These are phyloP conservation scores for Lithospermum erythrorhizon DNA, from an alignment of 257 asterid species.

Conservation along the genomic window DNA sequence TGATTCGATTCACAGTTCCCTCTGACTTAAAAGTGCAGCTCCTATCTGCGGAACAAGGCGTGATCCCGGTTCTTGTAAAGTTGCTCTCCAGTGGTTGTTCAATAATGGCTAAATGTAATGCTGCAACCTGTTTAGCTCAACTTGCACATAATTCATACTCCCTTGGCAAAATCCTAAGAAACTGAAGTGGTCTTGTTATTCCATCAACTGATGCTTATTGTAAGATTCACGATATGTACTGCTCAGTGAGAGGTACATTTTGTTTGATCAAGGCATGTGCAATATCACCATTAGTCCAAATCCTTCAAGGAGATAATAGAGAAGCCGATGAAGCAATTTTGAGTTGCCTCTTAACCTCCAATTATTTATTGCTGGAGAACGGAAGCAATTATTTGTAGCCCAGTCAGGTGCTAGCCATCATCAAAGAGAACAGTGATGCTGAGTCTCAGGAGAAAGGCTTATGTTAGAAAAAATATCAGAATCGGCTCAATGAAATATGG, in stretches of 20 bases:
- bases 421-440: constrained; percentile 38
- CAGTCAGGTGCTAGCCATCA: constrained; percentile 33
- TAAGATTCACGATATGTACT: constrained; percentile 45
- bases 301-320: constrained; percentile 39
- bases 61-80: constrained; percentile 41
- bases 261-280: constrained; percentile 64
- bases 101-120: constrained; percentile 34
- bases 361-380: too few relatives aligned
- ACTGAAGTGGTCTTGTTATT: too few relatives aligned
- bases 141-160: too few relatives aligned
- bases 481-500: constrained; percentile 38
- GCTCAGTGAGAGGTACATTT: constrained; percentile 48
- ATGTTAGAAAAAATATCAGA: constrained; percentile 56
- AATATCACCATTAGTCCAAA: constrained; percentile 28
- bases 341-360: constrained; percentile 46
- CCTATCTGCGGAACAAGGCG: constrained; percentile 48
- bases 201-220: constrained; percentile 34
- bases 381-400: too few relatives aligned
- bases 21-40: constrained; percentile 52
- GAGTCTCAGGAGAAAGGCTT: constrained; percentile 55
- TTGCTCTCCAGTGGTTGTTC: too few relatives aligned
- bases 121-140: too few relatives aligned
- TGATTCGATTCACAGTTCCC: constrained; percentile 57
- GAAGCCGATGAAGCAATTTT: constrained; percentile 63
- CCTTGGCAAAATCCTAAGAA: too few relatives aligned